Conservation (phyloP, 2,329 filamentous ascomycete species). For the Ceratocystis eucalypticola region DNA sequence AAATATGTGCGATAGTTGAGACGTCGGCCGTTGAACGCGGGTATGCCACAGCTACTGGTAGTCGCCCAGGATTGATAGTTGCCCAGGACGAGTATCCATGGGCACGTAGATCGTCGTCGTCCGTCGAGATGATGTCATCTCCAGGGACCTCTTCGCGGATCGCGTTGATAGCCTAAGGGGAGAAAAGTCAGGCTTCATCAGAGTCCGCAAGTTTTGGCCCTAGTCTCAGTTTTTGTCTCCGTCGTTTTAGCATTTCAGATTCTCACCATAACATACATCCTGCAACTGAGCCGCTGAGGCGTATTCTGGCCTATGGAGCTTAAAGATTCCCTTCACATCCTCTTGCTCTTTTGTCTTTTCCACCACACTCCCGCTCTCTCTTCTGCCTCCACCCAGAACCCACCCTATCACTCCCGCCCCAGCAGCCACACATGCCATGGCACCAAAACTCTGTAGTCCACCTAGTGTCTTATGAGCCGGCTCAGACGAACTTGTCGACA, state of each 20-base stretch:
- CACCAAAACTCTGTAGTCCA: no score
- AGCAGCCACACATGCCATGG: no score
- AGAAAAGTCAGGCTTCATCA: background rate
- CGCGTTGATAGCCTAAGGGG: constrained; percentile 37
- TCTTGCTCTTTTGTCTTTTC: background rate
- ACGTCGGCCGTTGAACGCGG: constrained; percentile 49
- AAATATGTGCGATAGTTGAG: constrained; percentile 49
- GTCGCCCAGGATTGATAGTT: constrained; percentile 43
- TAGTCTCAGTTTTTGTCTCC: no score
- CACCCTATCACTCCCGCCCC: no score
- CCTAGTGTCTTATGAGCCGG: no score
- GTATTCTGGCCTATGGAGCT: constrained; percentile 24
- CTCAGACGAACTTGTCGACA: no score
- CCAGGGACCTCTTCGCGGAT: constrained; percentile 37
- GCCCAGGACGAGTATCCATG: constrained; percentile 60
- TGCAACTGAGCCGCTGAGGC: constrained; percentile 28
- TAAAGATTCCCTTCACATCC: constrained; percentile 7
- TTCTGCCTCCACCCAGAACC: no score
- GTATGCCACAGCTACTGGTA: constrained; percentile 52
- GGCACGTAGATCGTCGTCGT: constrained; percentile 45
- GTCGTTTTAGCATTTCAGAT: no score
- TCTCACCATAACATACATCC: constrained; percentile 19
- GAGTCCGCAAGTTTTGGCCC: background rate
- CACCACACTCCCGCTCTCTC: background rate
- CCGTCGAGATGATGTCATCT: constrained; percentile 47